phyloP scores from a whole-genome alignment of 192 early-diverging fungal genomes.

The Umbelopsis ramanniana region DNA sequence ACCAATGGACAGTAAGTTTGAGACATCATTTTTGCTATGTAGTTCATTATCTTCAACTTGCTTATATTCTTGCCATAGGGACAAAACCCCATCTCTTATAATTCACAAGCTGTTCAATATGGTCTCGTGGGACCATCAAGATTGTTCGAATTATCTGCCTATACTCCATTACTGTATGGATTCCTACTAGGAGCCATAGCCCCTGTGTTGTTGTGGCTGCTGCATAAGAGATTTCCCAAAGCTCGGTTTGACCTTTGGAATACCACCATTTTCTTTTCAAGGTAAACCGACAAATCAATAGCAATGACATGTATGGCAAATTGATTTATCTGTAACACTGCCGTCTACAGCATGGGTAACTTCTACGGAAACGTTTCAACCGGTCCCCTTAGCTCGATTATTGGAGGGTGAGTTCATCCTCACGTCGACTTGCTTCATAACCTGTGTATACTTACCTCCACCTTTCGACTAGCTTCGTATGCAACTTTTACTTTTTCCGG shows the following conservation, averaged over 20 bases:
- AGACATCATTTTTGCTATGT: not conserved
- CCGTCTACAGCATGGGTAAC: conserved; percentile 36
- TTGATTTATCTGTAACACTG: not conserved
- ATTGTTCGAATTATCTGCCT: conserved; percentile 40
- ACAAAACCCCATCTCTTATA: conserved; percentile 15
- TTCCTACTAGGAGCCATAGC: conserved; percentile 43
- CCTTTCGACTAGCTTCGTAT: conserved; percentile 33
- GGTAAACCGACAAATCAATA: not conserved
- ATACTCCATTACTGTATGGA: conserved; percentile 49
- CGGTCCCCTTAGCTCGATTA: conserved; percentile 43
- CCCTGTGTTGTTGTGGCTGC: conserved; percentile 42
- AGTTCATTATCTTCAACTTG: not conserved
- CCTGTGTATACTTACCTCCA: not conserved
- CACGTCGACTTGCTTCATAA: not conserved
- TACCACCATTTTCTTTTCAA: conserved; percentile 47
- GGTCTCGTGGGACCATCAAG: conserved; percentile 41
- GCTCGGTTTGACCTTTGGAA: conserved; percentile 47
- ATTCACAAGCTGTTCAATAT: conserved; percentile 42
- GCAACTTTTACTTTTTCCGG: conserved; percentile 49
- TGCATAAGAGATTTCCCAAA: conserved; percentile 48
- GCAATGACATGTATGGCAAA: not conserved
- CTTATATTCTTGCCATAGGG: not conserved
- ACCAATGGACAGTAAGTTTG: conserved; percentile 7
- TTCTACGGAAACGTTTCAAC: conserved; percentile 50
- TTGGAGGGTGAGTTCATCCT: conserved; percentile 24